These are phyloP conservation scores for Aspergillus ruber DNA, from an alignment of 2,329 filamentous ascomycete genomes.

Conservation along the genomic window DNA sequence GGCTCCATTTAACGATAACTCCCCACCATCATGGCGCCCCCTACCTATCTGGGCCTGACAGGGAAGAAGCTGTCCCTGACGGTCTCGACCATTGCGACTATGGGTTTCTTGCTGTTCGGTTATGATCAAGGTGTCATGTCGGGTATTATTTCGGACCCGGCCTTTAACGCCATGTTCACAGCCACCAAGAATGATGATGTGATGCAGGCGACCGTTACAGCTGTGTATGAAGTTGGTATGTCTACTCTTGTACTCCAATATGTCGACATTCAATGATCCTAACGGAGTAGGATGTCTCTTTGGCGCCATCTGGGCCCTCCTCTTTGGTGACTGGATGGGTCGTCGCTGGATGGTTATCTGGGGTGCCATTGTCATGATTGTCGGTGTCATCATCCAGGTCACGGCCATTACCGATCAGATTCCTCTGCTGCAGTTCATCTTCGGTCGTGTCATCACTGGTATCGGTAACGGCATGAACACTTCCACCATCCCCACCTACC, in stretches of 20 bases:
- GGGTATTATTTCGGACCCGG: slow-evolving; percentile 1
- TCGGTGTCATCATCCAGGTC: slow-evolving; percentile 1
- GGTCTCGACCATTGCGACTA: slow-evolving; percentile 4
- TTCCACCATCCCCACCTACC: slow-evolving; percentile 42
- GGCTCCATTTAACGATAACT: too few species aligned
- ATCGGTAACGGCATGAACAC: slow-evolving; percentile 47
- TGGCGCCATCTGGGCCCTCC: not conserved
- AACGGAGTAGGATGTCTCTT: too few species aligned
- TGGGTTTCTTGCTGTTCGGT: slow-evolving; percentile 7
- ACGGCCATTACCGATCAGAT: not conserved
- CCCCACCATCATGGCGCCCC: not conserved
- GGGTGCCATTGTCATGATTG: not conserved
- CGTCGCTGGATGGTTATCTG: slow-evolving; percentile 1
- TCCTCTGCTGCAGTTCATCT: slow-evolving; percentile 39
- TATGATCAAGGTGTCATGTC: slow-evolving; percentile 4
- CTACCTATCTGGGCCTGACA: not conserved
- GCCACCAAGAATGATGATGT: not conserved
- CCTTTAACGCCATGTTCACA: not conserved
- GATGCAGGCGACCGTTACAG: slow-evolving; percentile 1
- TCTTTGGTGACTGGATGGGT: slow-evolving; percentile 1
- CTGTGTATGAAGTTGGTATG: slow-evolving; percentile 1
- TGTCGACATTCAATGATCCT: too few species aligned
- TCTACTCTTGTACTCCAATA: too few species aligned
- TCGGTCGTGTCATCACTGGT: slow-evolving; percentile 42
- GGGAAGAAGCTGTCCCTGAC: not conserved